These are phyloP conservation scores for Hypholoma sublateritium DNA, from an alignment of 768 basidiomycete species.

Conservation along the genomic window DNA sequence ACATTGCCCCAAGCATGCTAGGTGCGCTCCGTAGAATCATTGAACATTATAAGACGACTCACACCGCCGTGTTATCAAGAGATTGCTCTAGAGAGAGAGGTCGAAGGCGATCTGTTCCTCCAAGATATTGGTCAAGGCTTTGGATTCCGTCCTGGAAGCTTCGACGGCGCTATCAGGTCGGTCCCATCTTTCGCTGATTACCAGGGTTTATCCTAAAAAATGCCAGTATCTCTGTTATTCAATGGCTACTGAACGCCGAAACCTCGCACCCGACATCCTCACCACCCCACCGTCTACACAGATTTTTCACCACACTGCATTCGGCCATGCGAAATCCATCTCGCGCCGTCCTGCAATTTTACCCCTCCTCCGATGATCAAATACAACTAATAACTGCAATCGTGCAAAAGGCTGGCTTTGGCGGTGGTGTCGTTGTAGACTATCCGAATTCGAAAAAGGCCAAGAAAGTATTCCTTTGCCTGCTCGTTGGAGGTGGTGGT, in stretches of 20 bases:
- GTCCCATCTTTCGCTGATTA: conserved; percentile 12
- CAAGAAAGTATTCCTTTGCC: conserved; percentile 89
- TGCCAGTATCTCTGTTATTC: conserved; percentile 91
- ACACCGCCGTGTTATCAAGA: conserved; percentile 44
- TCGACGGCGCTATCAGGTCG: conserved; percentile 96
- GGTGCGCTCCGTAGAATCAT: conserved; percentile 48
- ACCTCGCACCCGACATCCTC: conserved; percentile 88
- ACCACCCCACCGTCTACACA: conserved; percentile 78
- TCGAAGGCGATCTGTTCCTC: conserved; percentile 93
- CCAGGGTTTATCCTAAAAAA: background rate
- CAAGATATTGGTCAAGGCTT: conserved; percentile 99
- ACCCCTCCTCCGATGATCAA: conserved; percentile 96
- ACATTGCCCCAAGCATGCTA: conserved; percentile 96
- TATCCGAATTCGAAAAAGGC: conserved; percentile 98
- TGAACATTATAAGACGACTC: background rate
- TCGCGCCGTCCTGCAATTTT: conserved; percentile 89
- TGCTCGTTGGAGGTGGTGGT: conserved; percentile 85
- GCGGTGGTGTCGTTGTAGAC: conserved; percentile 94
- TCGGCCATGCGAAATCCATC: conserved; percentile 84
- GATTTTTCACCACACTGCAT: conserved; percentile 92
- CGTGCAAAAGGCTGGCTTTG: conserved; percentile 94
- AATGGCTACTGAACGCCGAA: conserved; percentile 98
- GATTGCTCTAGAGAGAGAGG: conserved; percentile 92
- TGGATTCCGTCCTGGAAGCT: conserved; percentile 94
- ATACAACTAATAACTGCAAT: conserved; percentile 91